Percentiles rank a stretch among this genome's conserved stretches.
Evolutionary conservation across 1,284 basidiomycete species (phyloP).

Genomic region (Baeospora myosura): DNA sequence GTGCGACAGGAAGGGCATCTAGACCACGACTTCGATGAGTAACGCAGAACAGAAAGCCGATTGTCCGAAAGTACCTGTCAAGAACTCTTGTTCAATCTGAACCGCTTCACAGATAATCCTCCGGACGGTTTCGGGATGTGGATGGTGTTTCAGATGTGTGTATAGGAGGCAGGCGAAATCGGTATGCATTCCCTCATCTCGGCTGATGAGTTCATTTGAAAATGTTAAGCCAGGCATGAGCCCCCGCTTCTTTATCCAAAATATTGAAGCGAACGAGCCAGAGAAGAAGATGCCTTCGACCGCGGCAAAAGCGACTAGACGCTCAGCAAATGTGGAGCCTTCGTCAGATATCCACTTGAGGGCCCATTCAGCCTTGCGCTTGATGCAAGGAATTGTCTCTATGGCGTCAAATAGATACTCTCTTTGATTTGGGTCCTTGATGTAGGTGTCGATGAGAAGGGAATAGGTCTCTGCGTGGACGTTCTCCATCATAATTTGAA

Average conservation of each 20-base stretch:
- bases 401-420: slow-evolving; percentile 91
- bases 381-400: slow-evolving; percentile 90
- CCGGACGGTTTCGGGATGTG: slow-evolving; percentile 74
- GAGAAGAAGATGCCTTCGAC: slow-evolving; percentile 99
- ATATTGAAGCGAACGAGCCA: slow-evolving; percentile 90
- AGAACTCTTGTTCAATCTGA: slow-evolving; percentile 77
- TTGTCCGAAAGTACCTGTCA: slow-evolving; percentile 61
- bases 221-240: slow-evolving; percentile 97
- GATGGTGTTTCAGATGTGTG: slow-evolving; percentile 72
- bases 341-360: slow-evolving; percentile 89
- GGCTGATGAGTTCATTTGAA: slow-evolving; percentile 95
- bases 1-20: slow-evolving; percentile 66
- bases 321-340: slow-evolving; percentile 81
- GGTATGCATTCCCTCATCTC: slow-evolving; percentile 98
- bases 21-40: slow-evolving; percentile 1
- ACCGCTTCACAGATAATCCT: slow-evolving; percentile 82
- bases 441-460: slow-evolving; percentile 95
- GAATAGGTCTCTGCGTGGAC: slow-evolving; percentile 97
- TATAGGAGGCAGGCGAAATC: slow-evolving; percentile 96
- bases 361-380: slow-evolving; percentile 92
- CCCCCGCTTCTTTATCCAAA: slow-evolving; percentile 98
- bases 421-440: slow-evolving; percentile 82
- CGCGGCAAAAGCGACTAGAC: slow-evolving; percentile 93
- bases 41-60: not conserved
- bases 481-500: slow-evolving; percentile 99